phyloP scores from a whole-genome alignment of 768 basidiomycete species.

The Pleurotus djamor region DNA sequence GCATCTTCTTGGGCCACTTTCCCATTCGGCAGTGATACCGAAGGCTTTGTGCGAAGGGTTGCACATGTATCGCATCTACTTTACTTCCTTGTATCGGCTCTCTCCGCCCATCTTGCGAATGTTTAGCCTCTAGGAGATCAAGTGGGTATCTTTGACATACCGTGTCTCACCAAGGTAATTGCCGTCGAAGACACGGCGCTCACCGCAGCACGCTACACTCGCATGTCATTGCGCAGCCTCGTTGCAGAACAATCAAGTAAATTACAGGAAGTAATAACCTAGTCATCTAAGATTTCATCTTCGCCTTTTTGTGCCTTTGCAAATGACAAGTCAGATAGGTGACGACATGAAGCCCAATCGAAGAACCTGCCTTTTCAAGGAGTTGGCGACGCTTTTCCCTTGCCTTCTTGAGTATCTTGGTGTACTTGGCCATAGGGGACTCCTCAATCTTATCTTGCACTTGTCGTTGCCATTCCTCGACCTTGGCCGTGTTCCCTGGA shows the following conservation, averaged over 20 bases:
- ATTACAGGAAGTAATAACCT: slow-evolving; percentile 3
- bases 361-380: slow-evolving; percentile 63
- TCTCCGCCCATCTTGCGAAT: slow-evolving; percentile 4
- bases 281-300: slow-evolving; percentile 63
- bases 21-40: slow-evolving; percentile 4
- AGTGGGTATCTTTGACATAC: slow-evolving; percentile 1
- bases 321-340: slow-evolving; percentile 15
- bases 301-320: slow-evolving; percentile 67
- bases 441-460: slow-evolving; percentile 58
- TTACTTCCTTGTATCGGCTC: slow-evolving; percentile 5
- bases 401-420: slow-evolving; percentile 78
- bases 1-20: neutral
- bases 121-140: slow-evolving; percentile 1
- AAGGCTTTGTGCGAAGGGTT: neutral
- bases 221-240: no score
- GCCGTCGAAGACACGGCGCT: neutral
- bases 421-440: slow-evolving; percentile 79
- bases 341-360: slow-evolving; percentile 7
- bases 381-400: slow-evolving; percentile 71
- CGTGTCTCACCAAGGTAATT: neutral
- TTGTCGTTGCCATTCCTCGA: slow-evolving; percentile 70
- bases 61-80: neutral
- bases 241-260: neutral
- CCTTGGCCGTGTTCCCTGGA: slow-evolving; percentile 67
- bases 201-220: neutral